Base-by-base conservation (phyloP, 306 rosid species). In the Parietaria judaica region DNA sequence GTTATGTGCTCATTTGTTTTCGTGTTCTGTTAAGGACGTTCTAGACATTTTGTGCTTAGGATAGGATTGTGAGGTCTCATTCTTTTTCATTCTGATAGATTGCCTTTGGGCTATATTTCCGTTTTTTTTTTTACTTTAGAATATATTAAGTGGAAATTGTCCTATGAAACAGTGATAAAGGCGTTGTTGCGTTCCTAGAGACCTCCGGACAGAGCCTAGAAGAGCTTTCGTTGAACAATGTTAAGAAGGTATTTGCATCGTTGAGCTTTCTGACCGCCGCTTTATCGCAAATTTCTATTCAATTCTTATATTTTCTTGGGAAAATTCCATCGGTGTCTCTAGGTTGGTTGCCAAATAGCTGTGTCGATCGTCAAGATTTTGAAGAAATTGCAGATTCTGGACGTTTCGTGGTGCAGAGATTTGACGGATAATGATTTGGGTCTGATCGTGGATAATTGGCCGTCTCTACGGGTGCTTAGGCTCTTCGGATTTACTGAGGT, bases 401-500 rank as follows among this genome's bases (percentile, higher is more conserved):
- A 92, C 76, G 73, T 92, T 36, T 88, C 99, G 39, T 92, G 88
- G 88, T 88, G 99, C 78, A 78, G 90, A 61, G 78, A 72, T 57
- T 57, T 92, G 80, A 66, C 80, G 8, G 95, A 88, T 55, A 53
- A 73, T 38, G 85, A 81, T 16, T 55, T 92, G 56, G 95, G 95
- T 66, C 72, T 84, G 44, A 80, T 92, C 41, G 96, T 82, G 7
- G 96, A 92, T 62, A 79, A 65, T 65, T 92, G 99, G 82, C 64
- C 17, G 12, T 82, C 94, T 2, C 69, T 92, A 72, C 80, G 78
- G 66, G 58, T 76, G 38, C 92, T 88, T 31, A 86, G 78, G 66
- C 72, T 92, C 47, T 82, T 84, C 70, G 99, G 99, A 69, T 92
- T 94, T 77, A 66, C 85, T 47, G 85, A 88, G 99, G 99, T 92